Evolutionary conservation across 108 stramenopile genomes (phyloP), one percentile per base, ranked within the genome.

Genomic region (Nannochloropsis gaditana): DNA sequence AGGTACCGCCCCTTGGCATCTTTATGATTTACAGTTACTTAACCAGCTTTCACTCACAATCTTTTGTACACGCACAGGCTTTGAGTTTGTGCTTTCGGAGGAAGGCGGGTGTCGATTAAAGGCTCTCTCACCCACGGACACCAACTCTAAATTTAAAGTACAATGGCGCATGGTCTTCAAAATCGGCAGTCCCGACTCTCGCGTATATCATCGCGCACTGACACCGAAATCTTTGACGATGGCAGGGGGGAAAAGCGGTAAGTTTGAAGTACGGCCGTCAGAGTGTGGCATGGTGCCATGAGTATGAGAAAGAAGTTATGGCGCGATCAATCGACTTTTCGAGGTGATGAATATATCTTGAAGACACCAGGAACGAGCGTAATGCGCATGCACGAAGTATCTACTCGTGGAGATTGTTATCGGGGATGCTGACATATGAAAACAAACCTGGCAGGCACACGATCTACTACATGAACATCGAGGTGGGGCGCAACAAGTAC

Each of bases 161-260:
- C 19, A n/a, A 73, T 73, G 59, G 59, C 59, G n/a, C 59, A 73
- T n/a, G 2, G 59, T n/a, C 15, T 73, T 15, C 19, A 73, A n/a
- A n/a, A 15, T n/a, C 59, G 59, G 59, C 59, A 73, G 59, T 73
- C 59, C 19, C 15, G 59, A n/a, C 59, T 73, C 19, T 73, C 59
- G 59, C 59, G 59, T n/a, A 73, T 73, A 73, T 73, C 59, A n/a
- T 73, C 59, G 59, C 59, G 59, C 59, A 73, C 59, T n/a, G 59
- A 73, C 59, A 73, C 59, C 19, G 59, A 73, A n/a, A 73, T 73
- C 59, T 73, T 73, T 73, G 59, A 73, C 59, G 59, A 73, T n/a
- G 59, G 59, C 59, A 73, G n/a, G 59, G 59, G 59, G 59, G 59
- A 73, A n/a, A 73, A 73, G 59, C 59, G 59, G 59, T 73, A 73